Base-by-base conservation (phyloP, 2,329 filamentous ascomycete species). In the Aspergillus japonicus region DNA sequence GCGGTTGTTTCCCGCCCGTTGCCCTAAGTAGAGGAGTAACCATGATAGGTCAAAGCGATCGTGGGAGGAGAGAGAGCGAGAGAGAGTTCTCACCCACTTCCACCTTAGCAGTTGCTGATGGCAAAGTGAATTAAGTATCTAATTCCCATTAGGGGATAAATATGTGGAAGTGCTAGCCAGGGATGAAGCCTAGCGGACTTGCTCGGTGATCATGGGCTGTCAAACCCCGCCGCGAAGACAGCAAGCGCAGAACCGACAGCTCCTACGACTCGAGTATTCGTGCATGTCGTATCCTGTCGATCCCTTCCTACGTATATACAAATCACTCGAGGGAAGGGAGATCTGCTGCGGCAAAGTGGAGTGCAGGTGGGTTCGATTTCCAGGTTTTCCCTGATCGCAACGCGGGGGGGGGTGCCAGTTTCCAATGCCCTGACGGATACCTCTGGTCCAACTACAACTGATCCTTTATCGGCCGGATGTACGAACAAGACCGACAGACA, bases 291-390 rank as follows among this genome's bases (percentile, higher is more conserved):
- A 29, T 29, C 26, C 7, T 29, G 53, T 48, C 53, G 42, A 55
- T 55, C 44, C 53, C 35, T 21, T 7, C 8, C 26, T 29, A 29
- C 26, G 26, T 29, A 29, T 8, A 8, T 29, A 29, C 26, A 29
- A 29, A 8, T 29, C 24, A 39, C 26, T 39, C 44, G 26, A 35
- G 42, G 58, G 35, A 42, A 60, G 50, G 58, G 44, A 52, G 58
- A 60, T 60, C 58, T 54, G 47, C 54, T 51, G 58, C 58, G 50
- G 47, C 42, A 49, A 29, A 56, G 58, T 57, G 58, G 58, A 56
- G 50, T 60, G 55, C 58, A 58, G 58, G 54, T 55, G 47, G 47
- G 26, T 12, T 42, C 47, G 42, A 29, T 54, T 54, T 60, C 58
- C 54, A 47, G 58, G 58, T 60, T 57, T 53, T 56, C 26, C 19